Percentiles rank a stretch among this genome's conserved stretches.
phyloP scores from a whole-genome alignment of 306 rosid genomes.

The Fragaria nilgerrensis region DNA sequence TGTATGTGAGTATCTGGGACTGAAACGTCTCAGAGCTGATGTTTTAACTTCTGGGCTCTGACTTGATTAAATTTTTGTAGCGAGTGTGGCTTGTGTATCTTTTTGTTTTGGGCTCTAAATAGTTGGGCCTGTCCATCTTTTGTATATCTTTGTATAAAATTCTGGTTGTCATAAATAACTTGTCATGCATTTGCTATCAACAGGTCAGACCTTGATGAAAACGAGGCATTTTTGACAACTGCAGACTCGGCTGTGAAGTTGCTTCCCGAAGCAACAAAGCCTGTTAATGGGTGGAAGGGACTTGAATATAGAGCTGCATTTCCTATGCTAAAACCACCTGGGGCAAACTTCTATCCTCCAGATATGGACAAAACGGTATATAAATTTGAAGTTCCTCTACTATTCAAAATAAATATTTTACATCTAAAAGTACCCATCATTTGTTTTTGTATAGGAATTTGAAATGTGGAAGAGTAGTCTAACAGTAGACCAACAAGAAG shows the following conservation, averaged over 20 bases:
- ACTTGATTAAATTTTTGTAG: not conserved
- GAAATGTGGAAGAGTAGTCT: constrained; percentile 72
- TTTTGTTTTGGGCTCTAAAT: not conserved
- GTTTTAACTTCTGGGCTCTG: not conserved
- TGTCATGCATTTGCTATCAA: constrained; percentile 22
- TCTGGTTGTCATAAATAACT: not conserved
- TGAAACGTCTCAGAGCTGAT: not conserved
- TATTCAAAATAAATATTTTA: constrained; percentile 10
- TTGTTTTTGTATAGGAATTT: constrained; percentile 67
- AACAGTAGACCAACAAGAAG: constrained; percentile 52
- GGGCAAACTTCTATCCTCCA: constrained; percentile 95
- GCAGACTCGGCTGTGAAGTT: constrained; percentile 80
- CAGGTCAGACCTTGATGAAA: constrained; percentile 88
- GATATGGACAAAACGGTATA: constrained; percentile 93
- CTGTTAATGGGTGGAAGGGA: constrained; percentile 76
- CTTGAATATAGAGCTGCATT: constrained; percentile 81
- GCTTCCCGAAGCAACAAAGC: constrained; percentile 63
- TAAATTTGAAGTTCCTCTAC: constrained; percentile 13
- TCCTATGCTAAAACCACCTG: constrained; percentile 71
- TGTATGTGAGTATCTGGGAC: not conserved
- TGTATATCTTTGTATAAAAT: not conserved
- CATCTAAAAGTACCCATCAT: constrained; percentile 16
- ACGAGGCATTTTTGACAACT: constrained; percentile 79
- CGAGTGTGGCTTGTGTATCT: not conserved
- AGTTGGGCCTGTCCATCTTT: not conserved